Evolutionary conservation across 805 yeast genomes (phyloP), one percentile per base, ranked within the genome.

Genomic region (Wickerhamomyces chaumierensis): DNA sequence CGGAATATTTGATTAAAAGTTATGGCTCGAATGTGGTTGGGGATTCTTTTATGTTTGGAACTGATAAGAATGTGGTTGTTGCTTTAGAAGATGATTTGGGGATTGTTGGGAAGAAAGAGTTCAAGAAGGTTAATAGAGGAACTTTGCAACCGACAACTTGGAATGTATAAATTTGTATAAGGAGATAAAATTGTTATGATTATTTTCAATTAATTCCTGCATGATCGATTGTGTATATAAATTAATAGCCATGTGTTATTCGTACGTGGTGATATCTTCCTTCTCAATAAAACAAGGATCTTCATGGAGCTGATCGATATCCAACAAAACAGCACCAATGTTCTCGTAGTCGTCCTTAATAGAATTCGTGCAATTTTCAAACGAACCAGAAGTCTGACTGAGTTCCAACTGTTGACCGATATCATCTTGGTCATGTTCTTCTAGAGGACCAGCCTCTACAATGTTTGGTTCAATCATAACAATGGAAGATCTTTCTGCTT

Each of bases 31-130:
- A 71, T 33, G 76, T 86, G 42, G 72, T 83, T 39, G 85, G 81
- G 33, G 90, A 84, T 50, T 80, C 81, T 53, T 87, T 86, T 70
- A 72, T 72, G 52, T 83, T 73, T 55, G 86, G 85, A 19, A 71
- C 83, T 16, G 78, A 77, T 46, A 69, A 73, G 49, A 75, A 79
- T 38, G 81, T 86, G 37, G 73, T 84, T 42, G 69, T 85, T 36
- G 83, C 94, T 2, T 62, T 80, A 46, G 77, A 76, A 40, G 76
- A 85, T 53, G 90, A 85, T 51, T 87, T 86, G 25, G 75, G 81
- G 2, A 67, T 84, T 73, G 78, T 78, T 5, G 71, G 71, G 40
- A 74, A 72, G 48, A 66, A 63, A 39, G 70, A 74, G 3, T 75
- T 86, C 61, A 67, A 67, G 42, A 65, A 63, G 42, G 82, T 88